Evolutionary conservation across 805 yeast genomes (phyloP).

Genomic region (Candida qinlingensis): DNA sequence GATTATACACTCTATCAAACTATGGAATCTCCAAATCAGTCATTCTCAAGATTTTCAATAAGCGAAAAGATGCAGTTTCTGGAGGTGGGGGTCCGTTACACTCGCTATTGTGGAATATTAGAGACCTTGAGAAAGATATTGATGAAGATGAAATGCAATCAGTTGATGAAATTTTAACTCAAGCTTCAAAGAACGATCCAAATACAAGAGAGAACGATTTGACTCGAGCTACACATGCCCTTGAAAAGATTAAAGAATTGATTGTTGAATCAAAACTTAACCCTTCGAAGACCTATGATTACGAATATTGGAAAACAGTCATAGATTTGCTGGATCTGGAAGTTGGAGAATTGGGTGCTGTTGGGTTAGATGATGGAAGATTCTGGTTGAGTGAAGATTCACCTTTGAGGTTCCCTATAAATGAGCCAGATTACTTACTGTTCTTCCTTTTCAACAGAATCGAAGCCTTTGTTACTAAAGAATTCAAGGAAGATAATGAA

Average conservation of each 20-base stretch:
- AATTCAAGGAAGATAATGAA: slow-evolving; percentile 1
- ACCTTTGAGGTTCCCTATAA: slow-evolving; percentile 65
- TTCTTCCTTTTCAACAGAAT: slow-evolving; percentile 29
- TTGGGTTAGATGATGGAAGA: slow-evolving; percentile 24
- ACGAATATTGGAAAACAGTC: slow-evolving; percentile 47
- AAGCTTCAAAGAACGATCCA: not conserved
- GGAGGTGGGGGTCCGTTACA: not conserved
- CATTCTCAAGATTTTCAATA: slow-evolving; percentile 7
- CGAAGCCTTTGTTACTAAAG: slow-evolving; percentile 10
- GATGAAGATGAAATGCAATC: not conserved
- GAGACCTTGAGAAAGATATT: not conserved
- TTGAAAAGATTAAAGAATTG: slow-evolving; percentile 21
- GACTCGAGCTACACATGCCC: slow-evolving; percentile 9
- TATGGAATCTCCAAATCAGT: slow-evolving; percentile 11
- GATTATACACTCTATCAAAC: slow-evolving; percentile 32
- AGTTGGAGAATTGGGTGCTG: slow-evolving; percentile 15
- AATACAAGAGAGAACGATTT: not conserved
- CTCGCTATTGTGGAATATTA: not conserved
- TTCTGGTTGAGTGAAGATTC: slow-evolving; percentile 66
- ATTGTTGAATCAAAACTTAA: slow-evolving; percentile 11
- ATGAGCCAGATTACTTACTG: slow-evolving; percentile 60
- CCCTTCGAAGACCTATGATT: slow-evolving; percentile 36
- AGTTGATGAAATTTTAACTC: not conserved
- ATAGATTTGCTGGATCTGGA: slow-evolving; percentile 27
- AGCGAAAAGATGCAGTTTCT: not conserved